phyloP scores from a whole-genome alignment of 1,284 basidiomycete species.

The Cryptococcus sp. region DNA sequence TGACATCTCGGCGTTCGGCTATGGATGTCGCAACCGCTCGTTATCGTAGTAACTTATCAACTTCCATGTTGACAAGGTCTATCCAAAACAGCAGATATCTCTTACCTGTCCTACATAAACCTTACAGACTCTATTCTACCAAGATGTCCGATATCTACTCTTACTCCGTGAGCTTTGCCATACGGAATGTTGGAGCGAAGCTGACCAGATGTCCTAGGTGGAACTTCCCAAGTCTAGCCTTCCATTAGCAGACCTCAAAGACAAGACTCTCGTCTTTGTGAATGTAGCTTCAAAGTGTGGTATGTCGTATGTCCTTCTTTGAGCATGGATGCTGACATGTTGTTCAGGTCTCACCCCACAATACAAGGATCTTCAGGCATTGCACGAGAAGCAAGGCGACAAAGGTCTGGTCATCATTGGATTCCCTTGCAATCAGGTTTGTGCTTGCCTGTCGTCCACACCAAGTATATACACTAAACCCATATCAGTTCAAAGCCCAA shows the following conservation, averaged over 20 bases:
- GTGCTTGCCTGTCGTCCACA: conserved; percentile 10
- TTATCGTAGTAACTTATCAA: neutral
- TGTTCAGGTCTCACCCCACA: conserved; percentile 72
- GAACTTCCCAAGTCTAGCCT: conserved; percentile 34
- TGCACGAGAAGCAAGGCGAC: conserved; percentile 80
- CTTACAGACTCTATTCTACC: neutral
- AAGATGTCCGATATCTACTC: conserved; percentile 45
- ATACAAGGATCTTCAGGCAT: conserved; percentile 75
- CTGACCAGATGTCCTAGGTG: conserved; percentile 19
- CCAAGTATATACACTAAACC: too few relatives aligned
- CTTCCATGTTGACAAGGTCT: neutral
- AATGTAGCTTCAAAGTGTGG: conserved; percentile 48
- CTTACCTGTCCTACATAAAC: neutral
- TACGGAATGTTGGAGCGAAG: too few relatives aligned
- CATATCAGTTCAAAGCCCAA: conserved; percentile 53
- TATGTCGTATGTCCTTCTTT: conserved; percentile 5
- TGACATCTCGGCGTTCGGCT: too few relatives aligned
- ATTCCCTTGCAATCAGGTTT: conserved; percentile 87
- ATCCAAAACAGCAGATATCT: neutral
- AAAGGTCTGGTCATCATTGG: conserved; percentile 72
- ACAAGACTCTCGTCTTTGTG: conserved; percentile 45
- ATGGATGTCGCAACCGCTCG: too few relatives aligned
- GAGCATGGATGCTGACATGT: neutral
- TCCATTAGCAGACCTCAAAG: conserved; percentile 37
- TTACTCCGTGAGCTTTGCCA: conserved; percentile 21